These are phyloP conservation scores for Debaryomyces robertsiae DNA, from an alignment of 1,139 yeast genomes.

Conservation along the genomic window DNA sequence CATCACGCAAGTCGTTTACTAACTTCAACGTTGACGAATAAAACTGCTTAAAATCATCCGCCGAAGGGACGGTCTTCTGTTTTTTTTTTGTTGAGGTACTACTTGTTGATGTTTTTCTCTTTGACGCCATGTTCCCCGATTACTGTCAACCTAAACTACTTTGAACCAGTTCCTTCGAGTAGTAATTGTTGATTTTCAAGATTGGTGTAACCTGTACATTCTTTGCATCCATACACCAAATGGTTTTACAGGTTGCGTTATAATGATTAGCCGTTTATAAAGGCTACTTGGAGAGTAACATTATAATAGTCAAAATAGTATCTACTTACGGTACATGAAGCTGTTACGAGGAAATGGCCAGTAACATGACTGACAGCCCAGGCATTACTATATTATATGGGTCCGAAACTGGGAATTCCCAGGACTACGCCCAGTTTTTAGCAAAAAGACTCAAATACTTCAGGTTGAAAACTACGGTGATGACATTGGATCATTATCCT, in stretches of 20 bases:
- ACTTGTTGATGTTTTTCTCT: slow-evolving; percentile 28
- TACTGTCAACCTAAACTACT: neutral
- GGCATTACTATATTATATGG: slow-evolving; percentile 73
- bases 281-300: too few relatives aligned
- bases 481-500: slow-evolving; percentile 66
- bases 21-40: slow-evolving; percentile 29
- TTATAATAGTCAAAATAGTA: too few relatives aligned
- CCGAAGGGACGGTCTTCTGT: slow-evolving; percentile 19
- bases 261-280: too few relatives aligned
- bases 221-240: too few relatives aligned
- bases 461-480: slow-evolving; percentile 53
- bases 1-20: slow-evolving; percentile 33
- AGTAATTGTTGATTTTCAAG: too few relatives aligned
- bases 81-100: slow-evolving; percentile 17
- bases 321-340: neutral
- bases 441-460: slow-evolving; percentile 58
- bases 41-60: slow-evolving; percentile 30
- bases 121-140: slow-evolving; percentile 26
- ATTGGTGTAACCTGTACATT: too few relatives aligned
- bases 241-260: too few relatives aligned
- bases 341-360: neutral
- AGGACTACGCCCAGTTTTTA: slow-evolving; percentile 76
- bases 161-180: too few relatives aligned
- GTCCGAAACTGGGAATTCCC: slow-evolving; percentile 91
- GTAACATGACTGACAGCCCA: neutral